Percentiles rank a stretch among this genome's conserved stretches.
Conservation (phyloP, 768 basidiomycete genomes). For the Cystobasidium tubakii region DNA sequence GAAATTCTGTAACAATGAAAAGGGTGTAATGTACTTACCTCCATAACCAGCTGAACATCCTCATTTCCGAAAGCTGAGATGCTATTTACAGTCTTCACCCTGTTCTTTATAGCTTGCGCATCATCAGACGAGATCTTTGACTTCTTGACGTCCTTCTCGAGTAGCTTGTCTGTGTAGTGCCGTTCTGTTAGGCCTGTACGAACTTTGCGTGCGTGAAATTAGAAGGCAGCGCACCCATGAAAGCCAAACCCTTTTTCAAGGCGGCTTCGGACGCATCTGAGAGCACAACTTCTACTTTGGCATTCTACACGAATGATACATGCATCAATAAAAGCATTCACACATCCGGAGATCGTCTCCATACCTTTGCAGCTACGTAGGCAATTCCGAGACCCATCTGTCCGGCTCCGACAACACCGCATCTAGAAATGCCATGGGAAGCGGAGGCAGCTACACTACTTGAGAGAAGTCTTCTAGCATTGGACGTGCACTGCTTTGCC, state of each 20-base stretch:
- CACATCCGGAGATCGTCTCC: neutral
- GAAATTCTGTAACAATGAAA: neutral
- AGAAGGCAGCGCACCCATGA: slow-evolving; percentile 51
- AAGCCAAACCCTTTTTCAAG: slow-evolving; percentile 63
- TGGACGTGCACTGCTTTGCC: neutral
- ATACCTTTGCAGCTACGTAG: slow-evolving; percentile 56
- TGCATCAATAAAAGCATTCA: neutral
- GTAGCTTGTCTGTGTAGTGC: slow-evolving; percentile 59
- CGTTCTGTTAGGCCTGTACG: too few relatives aligned
- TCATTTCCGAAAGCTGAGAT: slow-evolving; percentile 57
- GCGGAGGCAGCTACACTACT: neutral
- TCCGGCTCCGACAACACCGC: slow-evolving; percentile 60
- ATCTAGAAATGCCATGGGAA: slow-evolving; percentile 59
- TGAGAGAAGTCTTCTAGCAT: neutral
- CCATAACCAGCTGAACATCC: slow-evolving; percentile 85
- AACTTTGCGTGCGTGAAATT: too few relatives aligned
- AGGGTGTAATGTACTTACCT: slow-evolving; percentile 55
- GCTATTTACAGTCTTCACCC: slow-evolving; percentile 59
- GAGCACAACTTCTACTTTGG: slow-evolving; percentile 77
- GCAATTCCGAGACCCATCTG: slow-evolving; percentile 81
- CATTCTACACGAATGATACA: slow-evolving; percentile 62
- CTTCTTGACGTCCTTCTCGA: slow-evolving; percentile 84
- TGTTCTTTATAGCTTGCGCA: slow-evolving; percentile 66
- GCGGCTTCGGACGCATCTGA: slow-evolving; percentile 72
- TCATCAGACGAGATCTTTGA: slow-evolving; percentile 61